phyloP scores from a whole-genome alignment of 2,329 filamentous ascomycete species.

The Keithomyces neogunnii region DNA sequence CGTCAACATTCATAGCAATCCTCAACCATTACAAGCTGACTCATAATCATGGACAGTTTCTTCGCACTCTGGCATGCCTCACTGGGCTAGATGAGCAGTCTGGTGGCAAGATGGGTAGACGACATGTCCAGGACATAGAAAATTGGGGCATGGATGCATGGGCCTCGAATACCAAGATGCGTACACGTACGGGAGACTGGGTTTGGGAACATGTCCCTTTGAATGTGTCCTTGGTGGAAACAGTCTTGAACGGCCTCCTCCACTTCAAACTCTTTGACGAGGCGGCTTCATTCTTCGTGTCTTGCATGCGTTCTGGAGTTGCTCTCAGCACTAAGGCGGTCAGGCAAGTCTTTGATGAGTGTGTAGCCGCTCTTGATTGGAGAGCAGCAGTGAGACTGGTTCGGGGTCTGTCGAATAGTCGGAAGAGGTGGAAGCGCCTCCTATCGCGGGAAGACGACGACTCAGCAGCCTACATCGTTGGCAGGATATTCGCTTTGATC shows the following conservation, averaged over 20 bases:
- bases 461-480: slow-evolving; percentile 18
- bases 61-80: slow-evolving; percentile 36
- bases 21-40: slow-evolving; percentile 40
- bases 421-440: slow-evolving; percentile 17
- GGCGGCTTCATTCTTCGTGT: slow-evolving; percentile 33
- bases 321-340: slow-evolving; percentile 22
- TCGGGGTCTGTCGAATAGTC: slow-evolving; percentile 17
- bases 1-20: slow-evolving; percentile 39
- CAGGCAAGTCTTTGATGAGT: slow-evolving; percentile 31
- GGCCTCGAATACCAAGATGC: slow-evolving; percentile 15
- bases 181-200: slow-evolving; percentile 22
- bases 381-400: slow-evolving; percentile 22
- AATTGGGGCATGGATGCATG: slow-evolving; percentile 20
- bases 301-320: slow-evolving; percentile 28
- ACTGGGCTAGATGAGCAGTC: slow-evolving; percentile 30
- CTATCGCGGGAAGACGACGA: slow-evolving; percentile 14
- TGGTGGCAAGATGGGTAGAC: slow-evolving; percentile 31
- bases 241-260: slow-evolving; percentile 39
- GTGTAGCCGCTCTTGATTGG: slow-evolving; percentile 33
- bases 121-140: slow-evolving; percentile 22
- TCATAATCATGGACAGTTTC: slow-evolving; percentile 32
- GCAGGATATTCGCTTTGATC: slow-evolving; percentile 25
- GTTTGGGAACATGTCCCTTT: slow-evolving; percentile 32
- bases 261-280: slow-evolving; percentile 36
- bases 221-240: slow-evolving; percentile 31